Evolutionary conservation across 331 rosid species (phyloP), one percentile per base, ranked within the genome.

Genomic region (Malus hybrid): DNA sequence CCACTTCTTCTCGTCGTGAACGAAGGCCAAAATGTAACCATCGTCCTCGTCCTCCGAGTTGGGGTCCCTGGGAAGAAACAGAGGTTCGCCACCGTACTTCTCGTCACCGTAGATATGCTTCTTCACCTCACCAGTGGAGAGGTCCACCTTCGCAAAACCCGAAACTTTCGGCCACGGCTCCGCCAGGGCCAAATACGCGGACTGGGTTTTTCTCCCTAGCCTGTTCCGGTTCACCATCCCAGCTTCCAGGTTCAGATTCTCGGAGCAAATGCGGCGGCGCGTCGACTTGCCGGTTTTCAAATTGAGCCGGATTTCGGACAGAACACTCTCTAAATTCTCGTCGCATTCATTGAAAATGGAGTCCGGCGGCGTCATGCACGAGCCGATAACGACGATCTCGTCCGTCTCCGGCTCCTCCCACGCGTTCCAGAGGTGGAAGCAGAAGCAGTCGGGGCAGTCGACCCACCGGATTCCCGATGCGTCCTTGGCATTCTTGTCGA

Each of bases 81-180:
- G 84, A 68, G 99, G 99, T 83, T 94, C 99, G 0, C 99, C 97
- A 1, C 99, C 99, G 31, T 76, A 94, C 74, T 77, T 85, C 16
- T 85, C 33, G 0, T 85, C 90, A 0, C 99, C 99, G 19, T 92
- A 92, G 2, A 90, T 36, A 19, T 80, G 86, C 78, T 89, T 90
- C 16, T 61, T 77, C 0, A 89, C 85, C n/a, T 90, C 85, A 0
- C 97, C 99, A 5, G 70, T 87, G 4, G 69, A 79, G 11, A 94
- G 74, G 77, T 92, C 93, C 1, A 94, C 97, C 70, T 94, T 94
- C 0, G 97, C 97, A 34, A 94, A 92, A 1, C 99, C 97, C 0
- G 99, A 92, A 15, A 94, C 99, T 56, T 90, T 94, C 1, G 99
- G 99, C 99, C 99, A 94, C 20, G 99, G 97, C 79, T 94, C 97